Evolutionary conservation across 768 basidiomycete species (phyloP).

Genomic region (Tulasnella sp.): DNA sequence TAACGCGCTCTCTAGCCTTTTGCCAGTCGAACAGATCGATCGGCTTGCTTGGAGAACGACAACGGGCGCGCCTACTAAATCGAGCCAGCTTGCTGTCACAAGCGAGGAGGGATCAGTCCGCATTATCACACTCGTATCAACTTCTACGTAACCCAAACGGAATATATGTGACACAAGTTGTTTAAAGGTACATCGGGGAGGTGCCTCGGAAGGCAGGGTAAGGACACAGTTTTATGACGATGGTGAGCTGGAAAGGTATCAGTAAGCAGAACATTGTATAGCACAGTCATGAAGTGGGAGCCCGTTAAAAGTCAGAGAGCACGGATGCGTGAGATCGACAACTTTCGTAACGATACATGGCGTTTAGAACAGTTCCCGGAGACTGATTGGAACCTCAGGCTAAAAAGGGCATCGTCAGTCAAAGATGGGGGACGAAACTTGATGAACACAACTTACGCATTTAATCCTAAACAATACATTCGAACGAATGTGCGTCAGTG

Average conservation of each 20-base stretch:
- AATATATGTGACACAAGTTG: slow-evolving; percentile 13
- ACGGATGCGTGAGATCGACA: slow-evolving; percentile 31
- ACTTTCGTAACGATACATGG: slow-evolving; percentile 31
- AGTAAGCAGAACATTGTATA: slow-evolving; percentile 24
- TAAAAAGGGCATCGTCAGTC: slow-evolving; percentile 40
- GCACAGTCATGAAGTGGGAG: slow-evolving; percentile 22
- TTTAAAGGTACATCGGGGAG: slow-evolving; percentile 32
- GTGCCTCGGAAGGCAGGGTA: slow-evolving; percentile 44
- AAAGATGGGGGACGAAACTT: slow-evolving; percentile 29
- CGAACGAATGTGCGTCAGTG: slow-evolving; percentile 1
- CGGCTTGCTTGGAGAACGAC: slow-evolving; percentile 72
- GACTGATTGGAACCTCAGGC: slow-evolving; percentile 89
- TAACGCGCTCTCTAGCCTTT: slow-evolving; percentile 45
- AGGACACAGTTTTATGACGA: slow-evolving; percentile 56
- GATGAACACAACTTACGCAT: slow-evolving; percentile 59
- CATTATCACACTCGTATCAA: slow-evolving; percentile 47
- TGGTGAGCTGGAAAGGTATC: slow-evolving; percentile 14
- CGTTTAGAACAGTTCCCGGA: slow-evolving; percentile 80
- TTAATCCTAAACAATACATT: slow-evolving; percentile 57
- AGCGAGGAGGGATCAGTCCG: slow-evolving; percentile 91
- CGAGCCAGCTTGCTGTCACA: slow-evolving; percentile 61
- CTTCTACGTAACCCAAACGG: neutral
- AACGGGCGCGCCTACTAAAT: too few relatives aligned
- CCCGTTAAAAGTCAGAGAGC: slow-evolving; percentile 8
- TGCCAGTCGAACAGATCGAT: slow-evolving; percentile 77